A percentile compares a stretch with the other conserved stretches of the same genome.
Evolutionary conservation across 345 rosid genomes (phyloP).

Genomic region (Melaleuca quinquenervia): DNA sequence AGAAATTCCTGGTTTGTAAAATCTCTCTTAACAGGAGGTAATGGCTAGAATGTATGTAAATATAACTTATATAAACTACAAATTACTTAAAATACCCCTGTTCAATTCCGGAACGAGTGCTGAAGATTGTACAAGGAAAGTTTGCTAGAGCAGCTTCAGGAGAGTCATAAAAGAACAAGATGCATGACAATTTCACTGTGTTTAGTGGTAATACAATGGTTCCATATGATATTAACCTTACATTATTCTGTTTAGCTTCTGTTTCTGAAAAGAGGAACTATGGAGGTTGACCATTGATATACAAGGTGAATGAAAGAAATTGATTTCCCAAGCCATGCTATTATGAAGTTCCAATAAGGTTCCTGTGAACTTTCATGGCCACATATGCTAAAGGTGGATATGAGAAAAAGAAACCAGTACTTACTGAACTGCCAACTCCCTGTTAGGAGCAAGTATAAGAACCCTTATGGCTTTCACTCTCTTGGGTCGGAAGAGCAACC

Average conservation of each 20-base stretch:
- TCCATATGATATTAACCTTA: background rate
- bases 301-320: background rate
- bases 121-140: background rate
- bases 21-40: background rate
- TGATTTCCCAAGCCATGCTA: background rate
- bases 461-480: slow-evolving; percentile 72
- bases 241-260: background rate
- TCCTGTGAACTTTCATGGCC: background rate
- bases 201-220: background rate
- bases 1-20: background rate
- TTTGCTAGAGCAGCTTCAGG: background rate
- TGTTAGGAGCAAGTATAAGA: slow-evolving; percentile 88
- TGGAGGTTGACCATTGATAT: background rate
- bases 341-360: background rate
- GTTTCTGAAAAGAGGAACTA: background rate
- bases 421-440: slow-evolving; percentile 95
- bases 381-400: background rate
- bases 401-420: slow-evolving; percentile 7
- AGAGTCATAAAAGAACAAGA: background rate
- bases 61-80: background rate
- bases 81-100: background rate
- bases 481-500: slow-evolving; percentile 84
- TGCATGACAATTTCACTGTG: background rate
- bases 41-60: no score
- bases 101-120: background rate